Conservation (phyloP, 2,329 filamentous ascomycete genomes). For the Epichloe coenophiala region DNA sequence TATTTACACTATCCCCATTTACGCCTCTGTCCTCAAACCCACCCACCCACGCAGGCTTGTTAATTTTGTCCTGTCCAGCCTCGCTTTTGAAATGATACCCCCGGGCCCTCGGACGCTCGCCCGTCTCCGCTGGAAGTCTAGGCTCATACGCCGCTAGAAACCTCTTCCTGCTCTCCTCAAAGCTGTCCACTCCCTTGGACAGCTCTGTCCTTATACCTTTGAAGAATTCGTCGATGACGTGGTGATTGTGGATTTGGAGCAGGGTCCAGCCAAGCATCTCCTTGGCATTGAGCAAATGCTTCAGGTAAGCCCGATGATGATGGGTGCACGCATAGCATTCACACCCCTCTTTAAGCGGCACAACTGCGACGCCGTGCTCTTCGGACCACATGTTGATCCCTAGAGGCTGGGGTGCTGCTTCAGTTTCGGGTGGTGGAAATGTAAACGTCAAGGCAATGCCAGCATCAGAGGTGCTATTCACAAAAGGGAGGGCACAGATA, state of each 20-base stretch:
- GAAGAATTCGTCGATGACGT: conserved; percentile 62
- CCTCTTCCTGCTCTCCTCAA: conserved; percentile 34
- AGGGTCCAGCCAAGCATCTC: conserved; percentile 97
- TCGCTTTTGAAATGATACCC: conserved; percentile 72
- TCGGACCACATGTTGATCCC: conserved; percentile 68
- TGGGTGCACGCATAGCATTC: conserved; percentile 69
- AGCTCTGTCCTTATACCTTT: conserved; percentile 53
- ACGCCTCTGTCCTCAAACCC: conserved; percentile 3
- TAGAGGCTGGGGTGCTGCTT: conserved; percentile 31
- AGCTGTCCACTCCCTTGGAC: conserved; percentile 36
- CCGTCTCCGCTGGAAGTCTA: conserved; percentile 59
- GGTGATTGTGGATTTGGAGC: conserved; percentile 83
- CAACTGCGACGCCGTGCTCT: conserved; percentile 45
- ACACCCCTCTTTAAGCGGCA: conserved; percentile 51
- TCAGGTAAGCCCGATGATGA: conserved; percentile 77
- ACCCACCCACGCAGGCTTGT: conserved; percentile 51
- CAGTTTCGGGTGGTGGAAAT: conserved; percentile 40
- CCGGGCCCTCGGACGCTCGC: conserved; percentile 63
- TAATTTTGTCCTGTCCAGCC: conserved; percentile 51
- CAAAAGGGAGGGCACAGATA: conserved; percentile 63
- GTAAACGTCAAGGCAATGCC: conserved; percentile 72
- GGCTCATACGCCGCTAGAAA: conserved; percentile 49
- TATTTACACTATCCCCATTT: neutral
- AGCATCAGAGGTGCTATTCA: conserved; percentile 62
- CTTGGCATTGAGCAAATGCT: conserved; percentile 76